Conservation (phyloP, 1,139 yeast species). For the Taphrina sp. region DNA sequence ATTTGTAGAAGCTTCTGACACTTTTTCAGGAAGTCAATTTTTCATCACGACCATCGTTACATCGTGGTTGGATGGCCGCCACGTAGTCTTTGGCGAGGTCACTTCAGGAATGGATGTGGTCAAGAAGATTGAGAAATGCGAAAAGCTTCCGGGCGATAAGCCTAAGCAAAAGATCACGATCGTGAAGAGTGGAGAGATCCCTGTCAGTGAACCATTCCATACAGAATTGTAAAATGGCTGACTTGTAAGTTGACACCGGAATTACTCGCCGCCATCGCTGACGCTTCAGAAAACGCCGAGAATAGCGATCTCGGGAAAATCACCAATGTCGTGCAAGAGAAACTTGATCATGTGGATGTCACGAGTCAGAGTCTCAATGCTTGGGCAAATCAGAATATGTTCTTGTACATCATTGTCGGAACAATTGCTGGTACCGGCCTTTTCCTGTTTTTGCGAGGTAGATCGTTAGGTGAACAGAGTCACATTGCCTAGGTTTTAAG, state of each 20-base stretch:
- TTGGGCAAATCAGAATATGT: not conserved
- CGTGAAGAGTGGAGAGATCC: constrained; percentile 75
- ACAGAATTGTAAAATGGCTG: constrained; percentile 15
- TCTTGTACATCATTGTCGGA: not conserved
- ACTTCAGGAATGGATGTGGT: constrained; percentile 78
- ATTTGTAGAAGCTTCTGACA: too few species aligned
- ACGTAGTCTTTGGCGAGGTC: constrained; percentile 93
- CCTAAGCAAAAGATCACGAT: constrained; percentile 68
- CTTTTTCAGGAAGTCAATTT: too few species aligned
- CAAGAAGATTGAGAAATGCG: constrained; percentile 61
- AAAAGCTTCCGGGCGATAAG: constrained; percentile 48
- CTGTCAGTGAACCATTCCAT: constrained; percentile 41
- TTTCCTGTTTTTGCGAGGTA: not conserved
- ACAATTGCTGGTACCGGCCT: not conserved
- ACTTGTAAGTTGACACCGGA: not conserved
- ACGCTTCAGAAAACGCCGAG: not conserved
- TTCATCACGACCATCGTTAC: constrained; percentile 75
- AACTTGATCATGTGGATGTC: too few species aligned
- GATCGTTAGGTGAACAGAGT: too few species aligned
- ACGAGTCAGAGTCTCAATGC: too few species aligned
- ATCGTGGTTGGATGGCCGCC: constrained; percentile 81
- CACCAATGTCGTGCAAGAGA: too few species aligned
- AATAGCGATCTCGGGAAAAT: too few species aligned
- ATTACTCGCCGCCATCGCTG: too few species aligned
- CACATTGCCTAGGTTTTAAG: too few species aligned